Percentiles rank a stretch among this genome's conserved stretches.
Conservation (phyloP, 1,284 basidiomycete species). For the Filobasidium uniguttulatum region DNA sequence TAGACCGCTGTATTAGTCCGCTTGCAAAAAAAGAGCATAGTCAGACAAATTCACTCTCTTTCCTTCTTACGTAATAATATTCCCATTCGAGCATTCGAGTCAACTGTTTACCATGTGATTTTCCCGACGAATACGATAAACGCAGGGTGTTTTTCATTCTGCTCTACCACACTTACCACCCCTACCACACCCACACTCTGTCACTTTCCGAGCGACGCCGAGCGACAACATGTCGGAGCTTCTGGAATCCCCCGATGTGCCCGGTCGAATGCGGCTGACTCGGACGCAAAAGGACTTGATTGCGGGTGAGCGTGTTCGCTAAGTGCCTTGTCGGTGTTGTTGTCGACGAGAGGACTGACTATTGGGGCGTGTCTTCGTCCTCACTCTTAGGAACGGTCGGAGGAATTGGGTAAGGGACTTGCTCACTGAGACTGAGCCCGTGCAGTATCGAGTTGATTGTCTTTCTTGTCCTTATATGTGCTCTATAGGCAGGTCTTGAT, state of each 20-base stretch:
- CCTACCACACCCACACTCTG: too few species aligned
- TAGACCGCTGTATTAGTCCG: too few species aligned
- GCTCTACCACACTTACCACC: too few species aligned
- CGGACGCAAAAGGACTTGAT: conserved; percentile 57
- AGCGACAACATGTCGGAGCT: conserved; percentile 35
- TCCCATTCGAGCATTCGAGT: too few species aligned
- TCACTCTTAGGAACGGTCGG: conserved; percentile 4
- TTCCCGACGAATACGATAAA: too few species aligned
- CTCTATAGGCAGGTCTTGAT: conserved; percentile 2
- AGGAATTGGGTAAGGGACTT: conserved; percentile 10
- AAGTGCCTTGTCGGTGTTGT: background rate
- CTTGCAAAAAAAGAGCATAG: too few species aligned
- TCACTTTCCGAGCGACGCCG: too few species aligned
- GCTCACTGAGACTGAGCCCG: background rate
- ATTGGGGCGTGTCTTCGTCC: background rate
- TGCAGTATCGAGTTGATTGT: too few species aligned
- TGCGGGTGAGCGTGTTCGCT: conserved; percentile 48
- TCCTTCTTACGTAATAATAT: too few species aligned
- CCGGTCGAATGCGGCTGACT: conserved; percentile 20
- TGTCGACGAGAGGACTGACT: background rate
- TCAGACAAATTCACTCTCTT: too few species aligned
- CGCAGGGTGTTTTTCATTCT: too few species aligned
- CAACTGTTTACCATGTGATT: too few species aligned
- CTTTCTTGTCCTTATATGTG: background rate
- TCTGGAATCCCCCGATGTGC: conserved; percentile 15